Conservation (phyloP, 73 alveolate species). For the Symbiodinium natans region DNA sequence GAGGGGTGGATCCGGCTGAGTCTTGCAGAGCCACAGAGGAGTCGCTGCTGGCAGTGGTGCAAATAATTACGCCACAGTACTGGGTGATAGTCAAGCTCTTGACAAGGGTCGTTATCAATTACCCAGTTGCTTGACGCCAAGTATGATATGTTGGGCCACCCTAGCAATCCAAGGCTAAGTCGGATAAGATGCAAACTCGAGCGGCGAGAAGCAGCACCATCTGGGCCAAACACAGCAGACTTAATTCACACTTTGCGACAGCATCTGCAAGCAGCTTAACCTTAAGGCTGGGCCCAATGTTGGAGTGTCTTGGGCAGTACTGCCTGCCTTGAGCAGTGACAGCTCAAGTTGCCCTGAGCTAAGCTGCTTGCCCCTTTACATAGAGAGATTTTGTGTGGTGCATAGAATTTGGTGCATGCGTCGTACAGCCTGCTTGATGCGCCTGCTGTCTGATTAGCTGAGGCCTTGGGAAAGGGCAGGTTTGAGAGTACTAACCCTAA, state of each 20-base stretch:
- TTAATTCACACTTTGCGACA: not conserved
- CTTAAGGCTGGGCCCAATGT: no score
- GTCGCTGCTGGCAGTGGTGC: no score
- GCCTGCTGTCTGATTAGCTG: constrained; percentile 2
- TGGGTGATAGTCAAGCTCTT: no score
- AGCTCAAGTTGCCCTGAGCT: not conserved
- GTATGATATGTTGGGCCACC: not conserved
- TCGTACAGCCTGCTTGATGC: constrained; percentile 23
- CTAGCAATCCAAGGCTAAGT: not conserved
- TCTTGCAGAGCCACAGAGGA: no score
- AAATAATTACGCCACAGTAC: no score
- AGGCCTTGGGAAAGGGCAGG: no score
- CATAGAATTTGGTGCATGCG: not conserved
- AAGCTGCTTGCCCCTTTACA: not conserved
- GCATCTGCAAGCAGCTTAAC: not conserved
- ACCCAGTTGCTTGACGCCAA: not conserved
- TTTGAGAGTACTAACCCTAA: no score
- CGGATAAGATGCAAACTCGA: not conserved
- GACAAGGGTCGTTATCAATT: not conserved
- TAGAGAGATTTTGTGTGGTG: not conserved
- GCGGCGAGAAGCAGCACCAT: not conserved
- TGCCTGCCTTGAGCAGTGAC: no score
- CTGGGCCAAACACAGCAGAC: not conserved
- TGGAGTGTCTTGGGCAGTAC: no score
- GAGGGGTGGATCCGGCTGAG: no score